Conservation (phyloP, 139 green algal genomes). For the Tetradesmus lagerheimii region DNA sequence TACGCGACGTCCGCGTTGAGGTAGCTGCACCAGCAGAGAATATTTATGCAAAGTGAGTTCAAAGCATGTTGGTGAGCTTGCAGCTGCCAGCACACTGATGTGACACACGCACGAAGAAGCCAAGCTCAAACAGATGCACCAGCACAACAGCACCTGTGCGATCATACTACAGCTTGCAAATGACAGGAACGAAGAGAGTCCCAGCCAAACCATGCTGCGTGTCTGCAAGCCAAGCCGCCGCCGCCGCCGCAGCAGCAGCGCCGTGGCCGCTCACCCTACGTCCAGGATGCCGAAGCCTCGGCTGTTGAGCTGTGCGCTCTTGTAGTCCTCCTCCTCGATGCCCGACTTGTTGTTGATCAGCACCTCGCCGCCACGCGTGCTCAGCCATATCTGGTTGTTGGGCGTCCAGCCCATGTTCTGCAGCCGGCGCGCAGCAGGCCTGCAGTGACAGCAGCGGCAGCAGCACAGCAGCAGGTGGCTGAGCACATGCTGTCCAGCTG, state of each 20-base stretch:
- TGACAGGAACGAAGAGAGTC: too few species aligned
- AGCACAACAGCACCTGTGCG: too few species aligned
- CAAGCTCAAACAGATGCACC: too few species aligned
- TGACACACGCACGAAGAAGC: too few species aligned
- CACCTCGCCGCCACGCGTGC: slow-evolving; percentile 93
- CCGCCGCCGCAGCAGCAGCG: background rate
- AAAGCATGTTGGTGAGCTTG: background rate
- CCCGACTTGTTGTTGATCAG: slow-evolving; percentile 65
- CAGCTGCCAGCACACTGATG: too few species aligned
- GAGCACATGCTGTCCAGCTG: background rate
- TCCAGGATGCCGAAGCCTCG: slow-evolving; percentile 98
- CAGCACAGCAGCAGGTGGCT: background rate
- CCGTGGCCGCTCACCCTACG: slow-evolving; percentile 72
- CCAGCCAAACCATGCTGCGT: too few species aligned
- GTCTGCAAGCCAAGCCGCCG: background rate
- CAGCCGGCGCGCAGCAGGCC: slow-evolving; percentile 87
- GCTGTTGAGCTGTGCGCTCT: slow-evolving; percentile 83
- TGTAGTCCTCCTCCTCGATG: slow-evolving; percentile 77
- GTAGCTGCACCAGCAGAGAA: slow-evolving; percentile 63
- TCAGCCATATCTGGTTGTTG: slow-evolving; percentile 91
- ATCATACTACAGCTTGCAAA: too few species aligned
- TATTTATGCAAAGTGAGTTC: background rate
- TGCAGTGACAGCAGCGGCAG: slow-evolving; percentile 83
- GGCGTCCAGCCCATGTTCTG: slow-evolving; percentile 97
- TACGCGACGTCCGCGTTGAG: slow-evolving; percentile 75